Percentiles rank a stretch among this genome's conserved stretches.
Evolutionary conservation across 345 rosid genomes (phyloP).

Genomic region (Linum usitatissimum): DNA sequence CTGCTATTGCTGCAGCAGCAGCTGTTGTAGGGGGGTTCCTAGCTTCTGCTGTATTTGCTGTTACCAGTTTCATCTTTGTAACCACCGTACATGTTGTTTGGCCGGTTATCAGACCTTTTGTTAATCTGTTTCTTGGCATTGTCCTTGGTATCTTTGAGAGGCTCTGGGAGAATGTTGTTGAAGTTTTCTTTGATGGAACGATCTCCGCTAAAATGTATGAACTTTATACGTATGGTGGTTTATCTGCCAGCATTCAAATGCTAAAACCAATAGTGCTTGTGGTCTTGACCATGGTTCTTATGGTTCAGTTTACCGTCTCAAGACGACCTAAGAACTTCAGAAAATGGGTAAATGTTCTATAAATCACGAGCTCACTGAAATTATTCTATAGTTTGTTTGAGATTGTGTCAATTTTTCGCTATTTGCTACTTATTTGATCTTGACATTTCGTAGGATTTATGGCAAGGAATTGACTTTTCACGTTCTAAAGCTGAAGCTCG

Average conservation of each 20-base stretch:
- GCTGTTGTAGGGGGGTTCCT: slow-evolving; percentile 76
- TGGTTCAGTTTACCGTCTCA: slow-evolving; percentile 81
- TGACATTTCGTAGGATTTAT: slow-evolving; percentile 53
- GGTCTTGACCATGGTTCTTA: slow-evolving; percentile 75
- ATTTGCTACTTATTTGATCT: slow-evolving; percentile 10
- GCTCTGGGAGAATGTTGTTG: slow-evolving; percentile 50
- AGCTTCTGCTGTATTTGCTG: slow-evolving; percentile 82
- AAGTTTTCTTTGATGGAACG: slow-evolving; percentile 57
- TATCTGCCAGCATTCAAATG: slow-evolving; percentile 67
- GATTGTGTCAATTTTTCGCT: background rate
- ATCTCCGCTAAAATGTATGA: slow-evolving; percentile 48
- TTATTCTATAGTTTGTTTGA: background rate
- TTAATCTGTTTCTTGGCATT: slow-evolving; percentile 50
- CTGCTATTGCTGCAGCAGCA: slow-evolving; percentile 78
- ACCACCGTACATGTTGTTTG: slow-evolving; percentile 65
- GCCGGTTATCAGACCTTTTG: slow-evolving; percentile 71
- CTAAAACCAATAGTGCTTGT: slow-evolving; percentile 64
- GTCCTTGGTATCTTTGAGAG: slow-evolving; percentile 45
- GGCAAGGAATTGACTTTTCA: slow-evolving; percentile 96
- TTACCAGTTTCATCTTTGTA: slow-evolving; percentile 60
- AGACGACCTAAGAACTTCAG: slow-evolving; percentile 93
- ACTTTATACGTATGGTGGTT: slow-evolving; percentile 66
- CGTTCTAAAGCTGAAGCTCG: slow-evolving; percentile 98
- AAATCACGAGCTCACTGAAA: slow-evolving; percentile 5
- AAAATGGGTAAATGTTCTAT: slow-evolving; percentile 63